These are phyloP conservation scores for Oidiodendron maius DNA, from an alignment of 495 filamentous ascomycete species.

Conservation along the genomic window DNA sequence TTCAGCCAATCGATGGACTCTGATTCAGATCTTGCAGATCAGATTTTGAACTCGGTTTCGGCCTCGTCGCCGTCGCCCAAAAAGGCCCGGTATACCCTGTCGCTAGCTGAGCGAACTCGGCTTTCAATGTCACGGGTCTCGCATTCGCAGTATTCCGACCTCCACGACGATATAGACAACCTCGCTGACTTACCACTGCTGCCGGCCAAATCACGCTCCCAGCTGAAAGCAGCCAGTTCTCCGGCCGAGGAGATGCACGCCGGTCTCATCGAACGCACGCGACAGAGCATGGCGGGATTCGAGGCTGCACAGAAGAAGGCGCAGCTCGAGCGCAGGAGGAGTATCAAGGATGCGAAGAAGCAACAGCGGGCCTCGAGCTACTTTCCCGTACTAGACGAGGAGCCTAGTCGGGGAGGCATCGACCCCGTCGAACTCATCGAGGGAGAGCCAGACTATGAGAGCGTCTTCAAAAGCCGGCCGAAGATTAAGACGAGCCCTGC, in stretches of 20 bases:
- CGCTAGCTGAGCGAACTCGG: constrained; percentile 45
- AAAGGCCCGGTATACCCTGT: constrained; percentile 49
- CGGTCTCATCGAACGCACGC: constrained; percentile 65
- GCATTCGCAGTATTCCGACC: constrained; percentile 25
- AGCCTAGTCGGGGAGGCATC: constrained; percentile 10
- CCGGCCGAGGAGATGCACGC: constrained; percentile 7
- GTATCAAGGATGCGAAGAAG: constrained; percentile 34
- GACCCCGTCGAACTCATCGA: constrained; percentile 42
- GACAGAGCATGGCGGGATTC: constrained; percentile 71
- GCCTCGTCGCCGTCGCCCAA: constrained; percentile 41
- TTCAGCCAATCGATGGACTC: constrained; percentile 3
- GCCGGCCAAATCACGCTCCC: constrained; percentile 6
- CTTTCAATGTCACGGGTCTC: constrained; percentile 39
- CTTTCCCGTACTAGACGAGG: constrained; percentile 22
- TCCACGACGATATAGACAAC: constrained; percentile 25
- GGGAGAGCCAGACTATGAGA: constrained; percentile 71
- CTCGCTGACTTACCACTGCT: constrained; percentile 20
- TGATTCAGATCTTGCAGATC: constrained; percentile 43
- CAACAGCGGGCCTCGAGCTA: constrained; percentile 26
- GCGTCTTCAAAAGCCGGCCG: constrained; percentile 80
- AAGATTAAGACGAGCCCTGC: constrained; percentile 70
- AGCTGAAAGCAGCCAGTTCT: constrained; percentile 1
- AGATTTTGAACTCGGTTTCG: constrained; percentile 50
- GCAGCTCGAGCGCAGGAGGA: constrained; percentile 50
- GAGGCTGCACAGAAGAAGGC: constrained; percentile 45